Evolutionary conservation across 2,329 filamentous ascomycete genomes (phyloP).

Genomic region (Penicillium thymicola): DNA sequence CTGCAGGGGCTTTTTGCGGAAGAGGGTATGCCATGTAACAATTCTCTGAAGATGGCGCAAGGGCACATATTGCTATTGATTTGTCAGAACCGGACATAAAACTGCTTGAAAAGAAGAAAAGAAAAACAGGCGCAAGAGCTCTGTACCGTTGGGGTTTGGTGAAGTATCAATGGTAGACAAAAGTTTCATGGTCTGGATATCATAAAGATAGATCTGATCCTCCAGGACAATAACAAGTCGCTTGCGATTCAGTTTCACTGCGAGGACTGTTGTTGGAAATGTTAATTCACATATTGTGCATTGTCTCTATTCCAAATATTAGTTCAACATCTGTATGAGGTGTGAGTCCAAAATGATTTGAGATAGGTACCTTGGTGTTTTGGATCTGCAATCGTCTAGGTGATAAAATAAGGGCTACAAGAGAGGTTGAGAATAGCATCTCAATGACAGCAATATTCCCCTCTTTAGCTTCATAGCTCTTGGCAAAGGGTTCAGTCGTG

Average conservation of each 20-base stretch:
- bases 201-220: slow-evolving; percentile 96
- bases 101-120: background rate
- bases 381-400: slow-evolving; percentile 91
- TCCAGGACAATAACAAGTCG: slow-evolving; percentile 90
- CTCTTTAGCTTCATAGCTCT: slow-evolving; percentile 91
- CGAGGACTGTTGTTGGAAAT: slow-evolving; percentile 93
- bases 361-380: slow-evolving; percentile 80
- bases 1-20: slow-evolving; percentile 60
- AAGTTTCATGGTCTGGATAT: slow-evolving; percentile 97
- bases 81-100: slow-evolving; percentile 13
- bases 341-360: background rate
- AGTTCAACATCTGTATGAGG: slow-evolving; percentile 8
- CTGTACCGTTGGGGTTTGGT: slow-evolving; percentile 72
- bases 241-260: slow-evolving; percentile 90
- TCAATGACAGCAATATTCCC: slow-evolving; percentile 94
- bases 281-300: slow-evolving; percentile 97
- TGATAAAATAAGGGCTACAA: slow-evolving; percentile 89
- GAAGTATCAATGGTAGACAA: slow-evolving; percentile 91
- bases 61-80: slow-evolving; percentile 71
- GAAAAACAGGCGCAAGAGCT: slow-evolving; percentile 3
- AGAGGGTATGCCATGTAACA: slow-evolving; percentile 94
- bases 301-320: slow-evolving; percentile 49
- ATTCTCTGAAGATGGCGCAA: slow-evolving; percentile 91
- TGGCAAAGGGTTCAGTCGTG: slow-evolving; percentile 91
- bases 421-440: slow-evolving; percentile 97